These are phyloP conservation scores for Aspergillus terreus DNA, from an alignment of 2,329 filamentous ascomycete genomes.

Conservation along the genomic window DNA sequence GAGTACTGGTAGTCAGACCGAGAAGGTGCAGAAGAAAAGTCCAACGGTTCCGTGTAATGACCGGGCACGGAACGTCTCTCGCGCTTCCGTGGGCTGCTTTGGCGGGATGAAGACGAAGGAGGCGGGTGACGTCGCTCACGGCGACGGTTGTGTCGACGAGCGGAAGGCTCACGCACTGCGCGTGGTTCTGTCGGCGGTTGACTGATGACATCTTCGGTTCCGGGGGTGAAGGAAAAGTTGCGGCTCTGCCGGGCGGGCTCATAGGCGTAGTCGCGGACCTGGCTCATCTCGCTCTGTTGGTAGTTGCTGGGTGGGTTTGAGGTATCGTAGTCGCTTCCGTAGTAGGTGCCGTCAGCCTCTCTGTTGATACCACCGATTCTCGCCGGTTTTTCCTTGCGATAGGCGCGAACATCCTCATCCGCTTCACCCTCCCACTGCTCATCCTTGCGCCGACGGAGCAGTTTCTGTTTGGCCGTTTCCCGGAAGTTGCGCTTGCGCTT, in stretches of 20 bases:
- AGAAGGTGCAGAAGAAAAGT: conserved; percentile 38
- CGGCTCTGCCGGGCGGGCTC: conserved; percentile 25
- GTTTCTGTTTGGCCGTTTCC: conserved; percentile 34
- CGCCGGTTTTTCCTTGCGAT: conserved; percentile 81
- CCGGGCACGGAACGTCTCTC: conserved; percentile 34
- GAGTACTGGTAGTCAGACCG: conserved; percentile 41
- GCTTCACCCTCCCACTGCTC: conserved; percentile 60
- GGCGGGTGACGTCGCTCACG: conserved; percentile 26
- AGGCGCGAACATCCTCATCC: conserved; percentile 69
- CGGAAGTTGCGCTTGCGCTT: conserved; percentile 36
- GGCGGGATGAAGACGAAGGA: conserved; percentile 24
- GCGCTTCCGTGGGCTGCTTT: conserved; percentile 35
- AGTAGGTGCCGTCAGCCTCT: conserved; percentile 75
- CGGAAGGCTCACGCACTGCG: conserved; percentile 23
- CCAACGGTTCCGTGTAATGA: conserved; percentile 42
- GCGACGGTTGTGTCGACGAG: conserved; percentile 29
- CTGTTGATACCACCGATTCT: conserved; percentile 87
- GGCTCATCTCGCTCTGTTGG: conserved; percentile 44
- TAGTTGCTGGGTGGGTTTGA: conserved; percentile 57
- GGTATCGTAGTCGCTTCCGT: conserved; percentile 68
- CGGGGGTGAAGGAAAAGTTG: conserved; percentile 49
- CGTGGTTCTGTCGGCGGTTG: conserved; percentile 35
- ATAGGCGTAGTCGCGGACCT: conserved; percentile 44
- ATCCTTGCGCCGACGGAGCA: conserved; percentile 37
- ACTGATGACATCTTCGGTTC: conserved; percentile 43